Evolutionary conservation across 2,329 filamentous ascomycete genomes (phyloP), one percentile per base, ranked within the genome.

Genomic region (Fusarium praegraminearum): DNA sequence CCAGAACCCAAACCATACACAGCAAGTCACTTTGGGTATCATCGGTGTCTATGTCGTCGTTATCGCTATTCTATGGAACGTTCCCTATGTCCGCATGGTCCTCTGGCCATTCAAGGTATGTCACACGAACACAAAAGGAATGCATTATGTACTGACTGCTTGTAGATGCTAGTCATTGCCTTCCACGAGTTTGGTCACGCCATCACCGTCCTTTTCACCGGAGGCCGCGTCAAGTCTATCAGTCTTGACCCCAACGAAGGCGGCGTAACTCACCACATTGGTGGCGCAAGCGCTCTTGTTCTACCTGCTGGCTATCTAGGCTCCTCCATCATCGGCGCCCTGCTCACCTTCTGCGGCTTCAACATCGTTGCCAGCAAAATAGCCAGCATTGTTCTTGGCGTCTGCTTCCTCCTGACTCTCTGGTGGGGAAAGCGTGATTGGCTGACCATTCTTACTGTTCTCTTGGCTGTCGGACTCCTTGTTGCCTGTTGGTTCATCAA

Each of bases 171-270:
- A 22, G 91, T 93, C 53, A 94, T 94, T 69, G 92, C 92, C 38
- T 94, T 94, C 78, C 92, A 94, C 80, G 92, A 94, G 72, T 90
- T 94, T 75, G 88, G 90, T 15, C 92, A 94, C 79, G 92, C 92
- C 50, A 87, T 93, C 73, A 89, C 89, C 2, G 90, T 91, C 40
- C 86, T 90, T 67, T 86, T 89, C 63, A 94, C 92, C 0, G 92
- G 92, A 57, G 92, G 92, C 7, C 84, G 83, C 57, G 92, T 94
- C 70, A 88, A 93, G 76, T 91, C 88, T 40, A 93, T 94, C 74
- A 90, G 86, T 24, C 86, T 93, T 24, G 90, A 93, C 76, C 91
- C 91, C n/a, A 86, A 90, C 71, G 92, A 94, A 80, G 92, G 92
- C 65, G 92, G 92, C 65, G 91, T 92, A 5, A 94, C 92, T 3